A percentile compares a stretch with the other conserved stretches of the same genome.
These are phyloP conservation scores for Litchi chinensis DNA, from an alignment of 345 rosid genomes.

Conservation along the genomic window DNA sequence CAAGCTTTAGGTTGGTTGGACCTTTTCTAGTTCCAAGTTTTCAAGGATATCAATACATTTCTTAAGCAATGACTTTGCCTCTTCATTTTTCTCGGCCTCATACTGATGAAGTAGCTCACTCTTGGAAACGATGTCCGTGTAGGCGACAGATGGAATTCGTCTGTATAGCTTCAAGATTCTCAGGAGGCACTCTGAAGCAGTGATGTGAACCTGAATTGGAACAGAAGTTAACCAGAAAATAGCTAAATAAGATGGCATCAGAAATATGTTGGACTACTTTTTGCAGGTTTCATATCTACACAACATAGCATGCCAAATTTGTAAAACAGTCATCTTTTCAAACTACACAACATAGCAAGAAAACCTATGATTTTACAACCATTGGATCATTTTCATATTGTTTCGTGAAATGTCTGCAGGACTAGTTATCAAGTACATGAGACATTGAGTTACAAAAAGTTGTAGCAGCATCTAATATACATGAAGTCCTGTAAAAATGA, in stretches of 20 bases:
- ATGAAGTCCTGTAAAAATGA: too few species aligned
- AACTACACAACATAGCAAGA: not conserved
- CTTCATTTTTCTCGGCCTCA: slow-evolving; percentile 79
- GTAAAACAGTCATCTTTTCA: not conserved
- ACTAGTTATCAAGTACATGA: not conserved
- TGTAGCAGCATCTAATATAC: too few species aligned
- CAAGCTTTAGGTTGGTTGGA: slow-evolving; percentile 12
- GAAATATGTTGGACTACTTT: not conserved
- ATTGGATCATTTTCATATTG: not conserved
- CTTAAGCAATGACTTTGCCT: slow-evolving; percentile 67
- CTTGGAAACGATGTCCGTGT: slow-evolving; percentile 42
- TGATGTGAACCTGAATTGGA: slow-evolving; percentile 65
- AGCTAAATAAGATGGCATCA: not conserved
- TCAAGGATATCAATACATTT: slow-evolving; percentile 59
- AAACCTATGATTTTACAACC: not conserved
- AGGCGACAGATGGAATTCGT: slow-evolving; percentile 36
- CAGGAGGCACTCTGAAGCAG: slow-evolving; percentile 78
- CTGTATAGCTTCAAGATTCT: slow-evolving; percentile 46
- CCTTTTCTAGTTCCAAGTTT: slow-evolving; percentile 27
- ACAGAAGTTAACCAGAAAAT: not conserved
- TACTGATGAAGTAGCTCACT: slow-evolving; percentile 53
- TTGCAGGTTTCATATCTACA: not conserved
- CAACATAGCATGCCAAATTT: not conserved
- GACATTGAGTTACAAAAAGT: not conserved
- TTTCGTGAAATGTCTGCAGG: not conserved